A percentile compares a stretch with the other conserved stretches of the same genome.
Evolutionary conservation across 441 rosid genomes (phyloP).

Genomic region (Populus hybrid): DNA sequence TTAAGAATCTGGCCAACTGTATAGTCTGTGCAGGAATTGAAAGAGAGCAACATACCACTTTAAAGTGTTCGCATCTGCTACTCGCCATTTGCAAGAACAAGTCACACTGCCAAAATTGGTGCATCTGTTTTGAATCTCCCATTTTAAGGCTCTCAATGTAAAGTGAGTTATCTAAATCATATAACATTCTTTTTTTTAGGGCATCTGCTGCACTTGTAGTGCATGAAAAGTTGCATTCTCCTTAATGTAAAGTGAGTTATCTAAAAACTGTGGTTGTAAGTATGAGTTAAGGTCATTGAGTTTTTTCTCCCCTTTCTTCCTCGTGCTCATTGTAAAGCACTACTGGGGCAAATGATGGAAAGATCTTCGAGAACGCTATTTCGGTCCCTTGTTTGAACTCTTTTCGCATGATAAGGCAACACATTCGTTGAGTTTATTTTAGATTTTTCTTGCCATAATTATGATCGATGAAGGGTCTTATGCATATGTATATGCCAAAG

Average conservation of each 20-base stretch:
- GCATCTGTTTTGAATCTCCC: constrained; percentile 66
- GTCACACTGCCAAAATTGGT: constrained; percentile 71
- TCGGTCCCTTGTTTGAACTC: constrained; percentile 84
- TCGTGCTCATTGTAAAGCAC: constrained; percentile 5
- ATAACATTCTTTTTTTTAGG: not conserved
- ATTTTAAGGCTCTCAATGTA: constrained; percentile 74
- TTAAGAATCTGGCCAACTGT: not conserved
- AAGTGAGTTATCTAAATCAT: constrained; percentile 34
- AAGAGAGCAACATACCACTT: constrained; percentile 48
- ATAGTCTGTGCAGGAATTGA: constrained; percentile 51
- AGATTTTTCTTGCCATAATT: not conserved
- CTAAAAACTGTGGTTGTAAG: no score
- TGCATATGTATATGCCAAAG: no score
- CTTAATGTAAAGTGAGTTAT: no score
- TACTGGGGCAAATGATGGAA: constrained; percentile 52
- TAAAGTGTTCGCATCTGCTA: constrained; percentile 75
- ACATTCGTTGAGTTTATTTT: not conserved
- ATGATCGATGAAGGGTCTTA: not conserved
- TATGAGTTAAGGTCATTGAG: no score
- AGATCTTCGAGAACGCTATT: constrained; percentile 83
- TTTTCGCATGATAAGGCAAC: constrained; percentile 77
- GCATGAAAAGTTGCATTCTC: not conserved
- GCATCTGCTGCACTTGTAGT: not conserved
- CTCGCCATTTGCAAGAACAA: constrained; percentile 87
- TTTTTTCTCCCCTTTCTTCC: not conserved